Base-by-base conservation (phyloP, 225 moss, liverwort and hornwort genomes). In the Polytrichum formosum region DNA sequence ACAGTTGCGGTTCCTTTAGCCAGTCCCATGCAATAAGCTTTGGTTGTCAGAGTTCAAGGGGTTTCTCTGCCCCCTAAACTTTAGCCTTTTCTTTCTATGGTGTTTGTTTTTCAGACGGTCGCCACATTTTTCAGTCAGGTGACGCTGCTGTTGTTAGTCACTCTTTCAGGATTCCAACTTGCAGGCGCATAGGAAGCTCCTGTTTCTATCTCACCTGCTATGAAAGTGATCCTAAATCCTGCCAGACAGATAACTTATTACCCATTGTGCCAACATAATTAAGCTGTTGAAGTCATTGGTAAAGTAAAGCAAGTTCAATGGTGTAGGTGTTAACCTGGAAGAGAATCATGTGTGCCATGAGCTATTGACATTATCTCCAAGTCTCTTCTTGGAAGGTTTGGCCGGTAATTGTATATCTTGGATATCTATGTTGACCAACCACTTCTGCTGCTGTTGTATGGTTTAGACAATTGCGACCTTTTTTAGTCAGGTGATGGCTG, bases 401-500 rank as follows among this genome's bases (percentile, higher is more conserved):
- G 22, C 55, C 5, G 17, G 6, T 5, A 53, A 28, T 23, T 31
- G 28, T 28, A 35, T 67, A 26, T 67, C 19, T 31, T 59, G 17
- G 25, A 28, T 73, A 56, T 23, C 25, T 28, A 26, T 63, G 26
- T 63, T 81, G 69, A 81, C 37, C 4, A 21, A 8, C 62, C 18
- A 8, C 62, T 9, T 16, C 27, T 82, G 55, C 60, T 58, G 60
- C 66, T 69, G 16, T 59, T 67, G 73, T 59, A 28, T 71, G 73
- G 53, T 56, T 26, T 72, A 87, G 94, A 94, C 94, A 55, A 92
- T 98, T 74, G 97, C 97, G 28, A 98, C 97, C 21, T 98, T 94
- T 80, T 98, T 98, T 70, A 98, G 97, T 87, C 94, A 98, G 74
- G 97, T 94, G 79, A 94, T 98, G 97, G 97, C 94, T 70, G 97